Evolutionary conservation across 2,329 filamentous ascomycete genomes (phyloP).

Genomic region (Ceratocystis huliohia): DNA sequence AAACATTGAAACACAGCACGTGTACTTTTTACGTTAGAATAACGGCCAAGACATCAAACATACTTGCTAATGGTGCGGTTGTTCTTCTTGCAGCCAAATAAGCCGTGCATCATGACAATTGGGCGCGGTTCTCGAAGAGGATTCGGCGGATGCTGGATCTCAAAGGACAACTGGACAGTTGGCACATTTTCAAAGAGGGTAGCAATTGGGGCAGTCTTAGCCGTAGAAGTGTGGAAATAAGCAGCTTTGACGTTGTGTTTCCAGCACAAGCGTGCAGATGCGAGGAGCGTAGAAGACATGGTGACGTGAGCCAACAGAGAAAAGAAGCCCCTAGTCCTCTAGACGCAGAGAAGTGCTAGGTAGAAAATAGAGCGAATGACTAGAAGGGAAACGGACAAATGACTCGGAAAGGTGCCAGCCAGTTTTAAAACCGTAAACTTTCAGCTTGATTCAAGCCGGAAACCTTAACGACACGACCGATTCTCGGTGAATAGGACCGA

Average conservation of each 20-base stretch:
- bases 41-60: slow-evolving; percentile 27
- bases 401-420: background rate
- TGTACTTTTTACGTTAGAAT: too few species aligned
- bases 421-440: background rate
- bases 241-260: slow-evolving; percentile 8
- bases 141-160: slow-evolving; percentile 49
- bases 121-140: slow-evolving; percentile 37
- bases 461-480: too few species aligned
- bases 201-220: background rate
- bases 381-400: background rate
- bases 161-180: slow-evolving; percentile 43
- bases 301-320: background rate
- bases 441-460: too few species aligned
- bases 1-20: too few species aligned
- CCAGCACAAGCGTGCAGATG: background rate
- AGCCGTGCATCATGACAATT: slow-evolving; percentile 79
- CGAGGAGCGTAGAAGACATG: slow-evolving; percentile 13
- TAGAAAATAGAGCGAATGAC: background rate
- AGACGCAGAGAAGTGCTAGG: background rate
- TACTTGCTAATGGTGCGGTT: slow-evolving; percentile 92
- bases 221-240: slow-evolving; percentile 13
- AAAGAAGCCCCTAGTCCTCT: background rate
- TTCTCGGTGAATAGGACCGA: background rate
- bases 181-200: slow-evolving; percentile 13
- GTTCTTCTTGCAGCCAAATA: slow-evolving; percentile 93